These are phyloP conservation scores for Lotmaria passim DNA, from an alignment of 208 protist species.

Conservation along the genomic window DNA sequence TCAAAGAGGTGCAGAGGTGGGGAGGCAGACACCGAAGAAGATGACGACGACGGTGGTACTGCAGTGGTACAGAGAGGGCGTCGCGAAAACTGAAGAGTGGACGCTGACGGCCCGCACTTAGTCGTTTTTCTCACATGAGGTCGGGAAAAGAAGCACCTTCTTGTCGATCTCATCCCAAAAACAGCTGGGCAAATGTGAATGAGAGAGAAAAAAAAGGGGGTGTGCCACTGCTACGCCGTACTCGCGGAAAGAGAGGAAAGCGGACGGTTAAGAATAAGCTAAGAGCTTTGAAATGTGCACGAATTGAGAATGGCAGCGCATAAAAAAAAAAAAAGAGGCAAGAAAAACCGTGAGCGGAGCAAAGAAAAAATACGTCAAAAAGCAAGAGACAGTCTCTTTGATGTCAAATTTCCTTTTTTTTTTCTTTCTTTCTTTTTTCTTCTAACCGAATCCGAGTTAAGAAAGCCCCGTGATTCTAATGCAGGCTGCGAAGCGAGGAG, in stretches of 20 bases:
- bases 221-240: not conserved
- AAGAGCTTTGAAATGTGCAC: not conserved
- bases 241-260: not conserved
- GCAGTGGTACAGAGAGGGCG: not conserved
- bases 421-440: not conserved
- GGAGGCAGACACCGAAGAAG: not conserved
- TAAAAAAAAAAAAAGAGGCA: conserved; percentile 2
- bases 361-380: too few species aligned
- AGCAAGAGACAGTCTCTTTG: too few species aligned
- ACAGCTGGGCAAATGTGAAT: too few species aligned
- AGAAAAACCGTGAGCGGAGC: not conserved
- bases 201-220: not conserved
- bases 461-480: too few species aligned
- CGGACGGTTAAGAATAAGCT: not conserved
- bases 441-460: not conserved
- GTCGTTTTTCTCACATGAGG: not conserved
- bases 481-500: too few species aligned
- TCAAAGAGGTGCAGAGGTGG: conserved; percentile 5
- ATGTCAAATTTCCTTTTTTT: too few species aligned
- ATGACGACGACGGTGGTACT: not conserved
- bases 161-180: not conserved
- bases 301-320: too few species aligned
- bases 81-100: not conserved
- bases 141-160: not conserved
- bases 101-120: not conserved